phyloP scores from a whole-genome alignment of 75 land plant species.

The Ceratopteris richardii region DNA sequence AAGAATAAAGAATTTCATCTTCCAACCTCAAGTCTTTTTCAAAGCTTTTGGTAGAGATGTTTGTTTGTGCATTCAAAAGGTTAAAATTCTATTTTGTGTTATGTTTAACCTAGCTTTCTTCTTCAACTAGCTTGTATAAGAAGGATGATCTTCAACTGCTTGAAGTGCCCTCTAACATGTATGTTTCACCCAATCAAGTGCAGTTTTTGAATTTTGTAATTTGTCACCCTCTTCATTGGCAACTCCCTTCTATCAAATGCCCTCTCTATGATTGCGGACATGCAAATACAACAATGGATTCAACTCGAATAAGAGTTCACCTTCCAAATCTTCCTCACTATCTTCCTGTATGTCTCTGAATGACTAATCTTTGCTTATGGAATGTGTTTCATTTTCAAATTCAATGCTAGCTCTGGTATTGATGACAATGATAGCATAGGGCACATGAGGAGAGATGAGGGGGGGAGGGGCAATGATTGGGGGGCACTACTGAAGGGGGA shows the following conservation, averaged over 20 bases:
- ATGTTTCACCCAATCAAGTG: neutral
- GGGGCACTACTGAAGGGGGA: too few species aligned
- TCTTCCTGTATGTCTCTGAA: too few species aligned
- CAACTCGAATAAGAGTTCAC: constrained; percentile 44
- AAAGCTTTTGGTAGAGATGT: neutral
- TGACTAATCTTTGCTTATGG: too few species aligned
- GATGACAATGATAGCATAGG: too few species aligned
- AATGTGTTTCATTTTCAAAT: too few species aligned
- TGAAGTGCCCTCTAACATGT: neutral
- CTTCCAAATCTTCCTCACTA: constrained; percentile 34
- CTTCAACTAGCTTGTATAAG: neutral
- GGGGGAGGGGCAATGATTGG: too few species aligned
- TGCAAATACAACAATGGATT: constrained; percentile 10
- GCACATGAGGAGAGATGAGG: too few species aligned
- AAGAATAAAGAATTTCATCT: neutral
- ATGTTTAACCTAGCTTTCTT: neutral
- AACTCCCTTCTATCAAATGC: constrained; percentile 11
- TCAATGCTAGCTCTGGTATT: too few species aligned
- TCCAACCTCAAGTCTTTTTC: neutral
- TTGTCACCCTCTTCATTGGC: constrained; percentile 18
- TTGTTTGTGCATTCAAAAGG: constrained; percentile 8
- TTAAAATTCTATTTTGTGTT: constrained; percentile 2
- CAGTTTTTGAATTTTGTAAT: constrained; percentile 40
- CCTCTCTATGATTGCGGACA: constrained; percentile 10
- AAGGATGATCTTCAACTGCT: neutral